Conservation (phyloP, 208 protist genomes). For the Spongospora subterranea region DNA sequence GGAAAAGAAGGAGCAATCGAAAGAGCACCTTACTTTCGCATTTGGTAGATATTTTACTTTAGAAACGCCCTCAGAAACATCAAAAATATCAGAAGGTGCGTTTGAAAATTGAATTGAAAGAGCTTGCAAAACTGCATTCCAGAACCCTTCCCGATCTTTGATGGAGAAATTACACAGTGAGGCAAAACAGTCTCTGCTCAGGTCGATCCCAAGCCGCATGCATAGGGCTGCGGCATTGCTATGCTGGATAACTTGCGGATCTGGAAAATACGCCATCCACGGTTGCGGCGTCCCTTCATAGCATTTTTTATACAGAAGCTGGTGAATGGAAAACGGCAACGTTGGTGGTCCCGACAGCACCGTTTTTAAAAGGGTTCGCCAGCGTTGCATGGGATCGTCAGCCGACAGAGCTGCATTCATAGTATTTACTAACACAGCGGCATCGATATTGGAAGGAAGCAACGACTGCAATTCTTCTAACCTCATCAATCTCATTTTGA, state of each 20-base stretch:
- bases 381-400: neutral
- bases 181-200: neutral
- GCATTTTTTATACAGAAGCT: conserved; percentile 3
- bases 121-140: neutral
- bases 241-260: neutral
- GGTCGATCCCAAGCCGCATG: neutral
- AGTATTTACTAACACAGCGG: neutral
- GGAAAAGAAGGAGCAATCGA: neutral
- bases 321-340: neutral
- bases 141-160: conserved; percentile 15
- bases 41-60: neutral
- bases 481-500: too few relatives aligned
- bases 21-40: neutral
- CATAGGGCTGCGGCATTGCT: neutral
- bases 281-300: conserved; percentile 5
- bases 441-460: too few relatives aligned
- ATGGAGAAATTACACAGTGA: neutral
- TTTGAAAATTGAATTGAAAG: neutral
- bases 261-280: conserved; percentile 14
- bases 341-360: neutral
- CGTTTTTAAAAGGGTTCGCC: neutral
- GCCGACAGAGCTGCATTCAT: neutral
- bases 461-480: too few relatives aligned
- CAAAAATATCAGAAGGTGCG: neutral
- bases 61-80: neutral